Evolutionary conservation across 2,329 filamentous ascomycete species (phyloP).

Genomic region (Ascosphaera aggregata): DNA sequence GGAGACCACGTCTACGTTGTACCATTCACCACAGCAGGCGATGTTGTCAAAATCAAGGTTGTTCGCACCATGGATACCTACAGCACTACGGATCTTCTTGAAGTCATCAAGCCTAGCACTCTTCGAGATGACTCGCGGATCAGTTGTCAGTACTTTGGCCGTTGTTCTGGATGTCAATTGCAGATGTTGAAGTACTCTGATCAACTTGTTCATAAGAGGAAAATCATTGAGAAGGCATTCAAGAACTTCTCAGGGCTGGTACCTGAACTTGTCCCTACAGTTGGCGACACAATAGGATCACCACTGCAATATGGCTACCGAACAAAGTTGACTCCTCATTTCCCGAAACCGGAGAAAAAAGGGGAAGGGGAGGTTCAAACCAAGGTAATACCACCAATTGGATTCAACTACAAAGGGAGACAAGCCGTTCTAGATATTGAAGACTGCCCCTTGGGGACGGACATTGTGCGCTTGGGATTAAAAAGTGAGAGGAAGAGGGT

Average conservation of each 20-base stretch:
- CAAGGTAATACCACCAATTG: slow-evolving; percentile 51
- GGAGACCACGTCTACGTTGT: slow-evolving; percentile 59
- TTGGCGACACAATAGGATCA: slow-evolving; percentile 71
- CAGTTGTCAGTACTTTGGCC: slow-evolving; percentile 64
- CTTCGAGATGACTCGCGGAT: slow-evolving; percentile 56
- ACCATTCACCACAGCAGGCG: slow-evolving; percentile 71
- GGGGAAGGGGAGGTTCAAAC: slow-evolving; percentile 26
- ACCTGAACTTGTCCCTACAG: slow-evolving; percentile 46
- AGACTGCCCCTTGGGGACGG: slow-evolving; percentile 86
- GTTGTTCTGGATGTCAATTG: slow-evolving; percentile 84
- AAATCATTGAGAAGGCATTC: slow-evolving; percentile 78
- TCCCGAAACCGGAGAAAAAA: slow-evolving; percentile 45
- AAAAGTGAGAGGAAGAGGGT: slow-evolving; percentile 57
- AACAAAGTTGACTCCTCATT: slow-evolving; percentile 93
- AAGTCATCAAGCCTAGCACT: slow-evolving; percentile 47
- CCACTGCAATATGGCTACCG: slow-evolving; percentile 84
- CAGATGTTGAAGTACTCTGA: slow-evolving; percentile 85
- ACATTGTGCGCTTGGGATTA: slow-evolving; percentile 60
- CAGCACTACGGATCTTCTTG: slow-evolving; percentile 60
- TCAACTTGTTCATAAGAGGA: slow-evolving; percentile 64
- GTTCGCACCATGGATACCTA: slow-evolving; percentile 52
- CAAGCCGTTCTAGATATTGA: slow-evolving; percentile 76
- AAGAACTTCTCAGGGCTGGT: slow-evolving; percentile 70
- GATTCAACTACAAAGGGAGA: slow-evolving; percentile 74
- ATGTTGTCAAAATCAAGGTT: slow-evolving; percentile 55